Percentiles rank a stretch among this genome's conserved stretches.
These are phyloP conservation scores for Aspergillus arachidicola DNA, from an alignment of 2,329 filamentous ascomycete genomes.

Conservation along the genomic window DNA sequence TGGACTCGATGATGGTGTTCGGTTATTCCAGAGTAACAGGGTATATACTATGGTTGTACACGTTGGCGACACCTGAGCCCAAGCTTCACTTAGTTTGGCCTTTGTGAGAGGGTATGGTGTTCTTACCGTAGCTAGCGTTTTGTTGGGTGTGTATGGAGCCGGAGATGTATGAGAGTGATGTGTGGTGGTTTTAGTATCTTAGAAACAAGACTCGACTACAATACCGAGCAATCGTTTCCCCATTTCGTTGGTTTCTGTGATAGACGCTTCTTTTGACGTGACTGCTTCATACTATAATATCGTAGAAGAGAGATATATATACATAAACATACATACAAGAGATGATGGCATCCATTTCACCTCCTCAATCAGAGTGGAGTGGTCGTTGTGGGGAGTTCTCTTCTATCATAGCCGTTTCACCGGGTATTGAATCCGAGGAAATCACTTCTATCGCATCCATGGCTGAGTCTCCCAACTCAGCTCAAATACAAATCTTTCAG, in stretches of 20 bases:
- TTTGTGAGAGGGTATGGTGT: neutral
- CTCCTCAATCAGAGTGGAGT: slow-evolving; percentile 1
- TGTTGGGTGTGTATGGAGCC: no score
- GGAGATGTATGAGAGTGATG: neutral
- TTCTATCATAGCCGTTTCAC: slow-evolving; percentile 3
- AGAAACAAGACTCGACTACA: neutral
- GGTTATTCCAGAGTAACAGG: no score
- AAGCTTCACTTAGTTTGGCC: no score
- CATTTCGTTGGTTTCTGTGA: neutral
- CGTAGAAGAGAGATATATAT: neutral
- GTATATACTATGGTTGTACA: neutral
- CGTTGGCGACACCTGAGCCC: neutral
- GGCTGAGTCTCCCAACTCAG: neutral
- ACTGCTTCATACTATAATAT: neutral
- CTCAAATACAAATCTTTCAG: slow-evolving; percentile 8
- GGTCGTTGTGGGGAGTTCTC: neutral
- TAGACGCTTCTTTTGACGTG: neutral
- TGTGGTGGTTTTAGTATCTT: neutral
- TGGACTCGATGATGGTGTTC: no score
- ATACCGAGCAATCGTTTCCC: neutral
- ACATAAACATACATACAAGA: slow-evolving; percentile 8
- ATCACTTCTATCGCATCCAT: slow-evolving; percentile 1
- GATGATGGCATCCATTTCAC: slow-evolving; percentile 4
- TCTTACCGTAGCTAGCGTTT: neutral
- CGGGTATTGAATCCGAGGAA: neutral